Percentiles rank a stretch among this genome's conserved stretches.
Conservation (phyloP, 805 yeast genomes). For the Candida ficus region DNA sequence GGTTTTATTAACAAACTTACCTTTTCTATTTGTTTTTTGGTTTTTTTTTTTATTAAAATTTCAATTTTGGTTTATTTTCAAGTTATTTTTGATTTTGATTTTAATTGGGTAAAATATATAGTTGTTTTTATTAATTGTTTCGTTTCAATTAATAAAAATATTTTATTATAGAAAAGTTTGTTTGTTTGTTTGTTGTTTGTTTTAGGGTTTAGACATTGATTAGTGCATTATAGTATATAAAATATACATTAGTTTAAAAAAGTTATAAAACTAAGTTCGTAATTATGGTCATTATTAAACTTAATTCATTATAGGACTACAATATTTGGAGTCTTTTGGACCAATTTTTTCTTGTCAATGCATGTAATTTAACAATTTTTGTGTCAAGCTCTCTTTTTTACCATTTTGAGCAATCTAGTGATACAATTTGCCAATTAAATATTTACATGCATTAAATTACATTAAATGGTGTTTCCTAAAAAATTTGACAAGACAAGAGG, state of each 20-base stretch:
- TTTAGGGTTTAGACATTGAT: conserved; percentile 22
- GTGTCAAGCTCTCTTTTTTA: no score
- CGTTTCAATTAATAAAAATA: not conserved
- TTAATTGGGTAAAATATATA: not conserved
- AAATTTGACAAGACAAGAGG: no score
- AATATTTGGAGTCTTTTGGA: no score
- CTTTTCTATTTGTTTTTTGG: not conserved
- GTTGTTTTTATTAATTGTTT: no score
- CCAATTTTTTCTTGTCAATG: no score
- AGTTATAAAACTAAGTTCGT: not conserved
- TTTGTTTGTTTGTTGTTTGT: conserved; percentile 12
- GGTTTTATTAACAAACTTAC: conserved; percentile 2
- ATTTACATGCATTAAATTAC: no score
- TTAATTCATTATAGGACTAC: conserved; percentile 5
- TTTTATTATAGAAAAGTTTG: conserved; percentile 16
- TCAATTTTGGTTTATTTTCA: conserved; percentile 5
- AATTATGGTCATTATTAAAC: not conserved
- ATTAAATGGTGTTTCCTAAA: no score
- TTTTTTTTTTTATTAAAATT: conserved; percentile 1
- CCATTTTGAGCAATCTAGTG: no score
- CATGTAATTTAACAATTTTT: no score
- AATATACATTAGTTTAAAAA: no score
- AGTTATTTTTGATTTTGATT: conserved; percentile 1
- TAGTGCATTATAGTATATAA: conserved; percentile 16
- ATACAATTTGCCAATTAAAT: no score